Conservation (phyloP, 768 basidiomycete species). For the Macrolepiota dolichaula region DNA sequence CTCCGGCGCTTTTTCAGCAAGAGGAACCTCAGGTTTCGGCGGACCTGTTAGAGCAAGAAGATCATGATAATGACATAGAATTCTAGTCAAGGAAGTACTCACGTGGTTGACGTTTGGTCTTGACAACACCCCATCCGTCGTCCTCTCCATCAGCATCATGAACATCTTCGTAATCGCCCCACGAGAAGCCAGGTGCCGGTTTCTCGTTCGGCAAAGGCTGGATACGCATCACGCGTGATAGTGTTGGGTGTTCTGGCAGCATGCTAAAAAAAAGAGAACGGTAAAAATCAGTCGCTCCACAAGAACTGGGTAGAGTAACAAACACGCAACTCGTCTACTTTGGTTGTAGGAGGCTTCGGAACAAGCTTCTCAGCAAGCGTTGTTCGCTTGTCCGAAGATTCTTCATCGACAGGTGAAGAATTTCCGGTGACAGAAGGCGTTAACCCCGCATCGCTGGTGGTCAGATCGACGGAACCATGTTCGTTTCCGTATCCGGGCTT, state of each 20-base stretch:
- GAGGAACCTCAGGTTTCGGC: neutral
- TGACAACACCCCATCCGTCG: conserved; percentile 79
- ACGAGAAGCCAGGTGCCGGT: conserved; percentile 65
- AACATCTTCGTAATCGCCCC: conserved; percentile 77
- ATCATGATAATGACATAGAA: neutral
- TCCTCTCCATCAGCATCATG: conserved; percentile 69
- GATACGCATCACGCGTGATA: conserved; percentile 71
- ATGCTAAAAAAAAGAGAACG: conserved; percentile 55
- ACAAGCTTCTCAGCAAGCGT: conserved; percentile 61
- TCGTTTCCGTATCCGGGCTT: conserved; percentile 18
- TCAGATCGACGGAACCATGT: conserved; percentile 30
- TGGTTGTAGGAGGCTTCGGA: conserved; percentile 64
- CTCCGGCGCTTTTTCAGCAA: conserved; percentile 34
- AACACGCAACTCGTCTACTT: conserved; percentile 57
- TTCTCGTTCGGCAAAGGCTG: conserved; percentile 52
- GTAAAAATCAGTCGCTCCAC: too few relatives aligned
- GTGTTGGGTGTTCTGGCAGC: conserved; percentile 51
- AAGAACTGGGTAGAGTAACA: too few relatives aligned
- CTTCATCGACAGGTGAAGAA: conserved; percentile 34
- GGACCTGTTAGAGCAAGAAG: conserved; percentile 5
- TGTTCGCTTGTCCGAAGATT: conserved; percentile 25
- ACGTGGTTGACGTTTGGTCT: conserved; percentile 45
- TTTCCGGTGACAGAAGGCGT: conserved; percentile 42
- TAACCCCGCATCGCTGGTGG: conserved; percentile 48
- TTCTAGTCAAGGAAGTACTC: conserved; percentile 16